Evolutionary conservation across 2,329 filamentous ascomycete genomes (phyloP), one percentile per base, ranked within the genome.

Genomic region (Calycina herbarum): DNA sequence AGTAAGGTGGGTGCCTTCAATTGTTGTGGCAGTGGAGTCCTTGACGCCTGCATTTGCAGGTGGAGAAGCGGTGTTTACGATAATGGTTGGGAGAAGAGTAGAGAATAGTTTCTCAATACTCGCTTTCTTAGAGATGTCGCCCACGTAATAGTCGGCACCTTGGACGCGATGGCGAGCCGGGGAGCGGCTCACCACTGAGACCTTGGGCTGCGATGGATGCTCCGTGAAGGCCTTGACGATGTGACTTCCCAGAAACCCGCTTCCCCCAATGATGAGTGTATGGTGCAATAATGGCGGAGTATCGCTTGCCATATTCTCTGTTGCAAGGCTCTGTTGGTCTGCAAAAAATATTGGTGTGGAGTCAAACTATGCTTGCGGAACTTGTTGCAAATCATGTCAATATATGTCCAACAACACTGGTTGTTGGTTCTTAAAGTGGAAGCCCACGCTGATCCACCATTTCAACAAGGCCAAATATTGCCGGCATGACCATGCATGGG

Each of bases 41-140:
- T 62, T n/a, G 6, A 31, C 27, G 10, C 61, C 61, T 40, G 61
- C 61, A 13, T 56, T 60, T 20, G 62, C 38, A 1, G 56, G 45
- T 20, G 57, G 35, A 60, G 66, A 65, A 3, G 66, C 66, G 8
- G 60, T 27, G 48, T 67, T 64, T 29, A 67, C 59, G 29, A 67
- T 63, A 20, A 65, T 61, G 10, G 35, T 35, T n/a, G 66, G 66
- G 6, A 27, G 58, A 35, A 63, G 33, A 24, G 38, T 62, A 10
- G 20, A 20, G 20, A 20, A 20, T 20, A 20, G 20, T 20, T 20
- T 20, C 20, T 20, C 20, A 20, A 20, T 20, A 20, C 20, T 20
- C 20, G 38, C 11, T 17, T 42, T 15, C 2, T 48, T 57, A 8
- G 62, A 59, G 62, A 67, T 64, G 31, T 61, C 38, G n/a, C 29